Percentiles rank a stretch among this genome's conserved stretches.
phyloP scores from a whole-genome alignment of 768 basidiomycete genomes.

The Epithele typhae region DNA sequence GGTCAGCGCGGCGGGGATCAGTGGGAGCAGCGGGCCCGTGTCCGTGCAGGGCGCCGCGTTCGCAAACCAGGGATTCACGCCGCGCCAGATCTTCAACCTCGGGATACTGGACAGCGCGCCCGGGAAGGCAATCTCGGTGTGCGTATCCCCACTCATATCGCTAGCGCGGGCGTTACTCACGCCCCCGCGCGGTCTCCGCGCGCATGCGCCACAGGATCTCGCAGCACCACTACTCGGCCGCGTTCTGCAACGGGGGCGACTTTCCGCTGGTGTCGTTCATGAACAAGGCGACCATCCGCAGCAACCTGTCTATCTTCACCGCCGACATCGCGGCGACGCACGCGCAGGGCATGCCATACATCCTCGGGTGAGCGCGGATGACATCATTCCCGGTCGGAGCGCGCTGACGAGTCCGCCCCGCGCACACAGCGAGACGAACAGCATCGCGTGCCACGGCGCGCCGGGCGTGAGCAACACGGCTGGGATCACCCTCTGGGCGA shows the following conservation, averaged over 20 bases:
- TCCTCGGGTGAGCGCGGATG: constrained; percentile 42
- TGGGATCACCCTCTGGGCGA: constrained; percentile 62
- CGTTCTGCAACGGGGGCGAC: constrained; percentile 50
- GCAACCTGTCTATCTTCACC: constrained; percentile 37
- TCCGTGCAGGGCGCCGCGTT: constrained; percentile 24
- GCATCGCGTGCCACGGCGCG: constrained; percentile 36
- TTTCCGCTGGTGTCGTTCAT: constrained; percentile 58
- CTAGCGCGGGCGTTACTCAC: neutral
- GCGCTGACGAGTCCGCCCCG: neutral
- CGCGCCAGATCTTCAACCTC: constrained; percentile 50
- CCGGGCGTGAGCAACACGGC: constrained; percentile 63
- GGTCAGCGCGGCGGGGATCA: constrained; percentile 19
- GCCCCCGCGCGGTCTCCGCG: neutral
- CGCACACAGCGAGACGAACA: constrained; percentile 27
- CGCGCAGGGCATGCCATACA: constrained; percentile 45
- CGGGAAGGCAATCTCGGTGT: constrained; percentile 52
- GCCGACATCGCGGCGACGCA: constrained; percentile 33
- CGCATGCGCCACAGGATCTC: constrained; percentile 30
- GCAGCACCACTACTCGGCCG: constrained; percentile 50
- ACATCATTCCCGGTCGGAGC: neutral
- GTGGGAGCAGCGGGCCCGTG: constrained; percentile 12
- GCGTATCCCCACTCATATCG: constrained; percentile 20
- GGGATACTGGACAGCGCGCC: constrained; percentile 46
- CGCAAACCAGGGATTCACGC: constrained; percentile 44
- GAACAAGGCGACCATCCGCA: constrained; percentile 51